A percentile compares a stretch with the other conserved stretches of the same genome.
phyloP scores from a whole-genome alignment of 805 yeast genomes.

The Metschnikowia baotianmanensis region DNA sequence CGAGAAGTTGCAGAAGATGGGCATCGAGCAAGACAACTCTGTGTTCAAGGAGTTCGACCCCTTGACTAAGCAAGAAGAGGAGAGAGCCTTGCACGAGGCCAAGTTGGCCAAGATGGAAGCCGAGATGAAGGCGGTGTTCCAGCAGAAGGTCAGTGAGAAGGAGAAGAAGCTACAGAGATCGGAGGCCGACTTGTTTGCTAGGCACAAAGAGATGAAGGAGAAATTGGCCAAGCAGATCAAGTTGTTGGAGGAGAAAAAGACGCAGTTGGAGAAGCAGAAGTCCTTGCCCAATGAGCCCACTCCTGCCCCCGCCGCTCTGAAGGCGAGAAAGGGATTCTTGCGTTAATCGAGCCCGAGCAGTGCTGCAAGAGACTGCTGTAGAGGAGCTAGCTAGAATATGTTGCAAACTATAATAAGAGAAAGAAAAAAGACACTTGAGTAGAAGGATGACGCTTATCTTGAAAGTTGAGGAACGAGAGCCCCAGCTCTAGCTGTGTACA shows the following conservation, averaged over 20 bases:
- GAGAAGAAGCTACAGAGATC: conserved; percentile 96
- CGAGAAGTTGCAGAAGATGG: conserved; percentile 73
- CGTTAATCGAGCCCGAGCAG: conserved; percentile 42
- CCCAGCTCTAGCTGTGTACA: neutral
- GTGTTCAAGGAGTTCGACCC: conserved; percentile 98
- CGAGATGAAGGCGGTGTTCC: conserved; percentile 95
- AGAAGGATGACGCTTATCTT: too few species aligned
- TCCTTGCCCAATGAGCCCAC: conserved; percentile 52
- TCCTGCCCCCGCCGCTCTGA: conserved; percentile 40
- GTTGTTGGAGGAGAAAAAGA: conserved; percentile 87
- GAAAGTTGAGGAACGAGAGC: neutral
- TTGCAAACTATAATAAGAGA: neutral
- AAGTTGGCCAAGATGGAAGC: conserved; percentile 91
- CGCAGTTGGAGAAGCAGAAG: conserved; percentile 64
- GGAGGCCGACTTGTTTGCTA: conserved; percentile 91
- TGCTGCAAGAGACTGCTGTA: too few species aligned
- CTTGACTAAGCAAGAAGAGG: conserved; percentile 87
- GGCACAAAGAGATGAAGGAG: conserved; percentile 97
- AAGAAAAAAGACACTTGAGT: neutral
- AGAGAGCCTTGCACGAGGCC: conserved; percentile 88
- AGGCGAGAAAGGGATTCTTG: conserved; percentile 77
- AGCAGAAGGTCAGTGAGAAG: conserved; percentile 93
- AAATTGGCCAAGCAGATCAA: conserved; percentile 84
- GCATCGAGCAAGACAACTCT: conserved; percentile 85
- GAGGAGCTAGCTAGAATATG: neutral